Percentiles rank a stretch among this genome's conserved stretches.
These are phyloP conservation scores for Phytophthora litchii DNA, from an alignment of 352 stramenopile genomes.

Conservation along the genomic window DNA sequence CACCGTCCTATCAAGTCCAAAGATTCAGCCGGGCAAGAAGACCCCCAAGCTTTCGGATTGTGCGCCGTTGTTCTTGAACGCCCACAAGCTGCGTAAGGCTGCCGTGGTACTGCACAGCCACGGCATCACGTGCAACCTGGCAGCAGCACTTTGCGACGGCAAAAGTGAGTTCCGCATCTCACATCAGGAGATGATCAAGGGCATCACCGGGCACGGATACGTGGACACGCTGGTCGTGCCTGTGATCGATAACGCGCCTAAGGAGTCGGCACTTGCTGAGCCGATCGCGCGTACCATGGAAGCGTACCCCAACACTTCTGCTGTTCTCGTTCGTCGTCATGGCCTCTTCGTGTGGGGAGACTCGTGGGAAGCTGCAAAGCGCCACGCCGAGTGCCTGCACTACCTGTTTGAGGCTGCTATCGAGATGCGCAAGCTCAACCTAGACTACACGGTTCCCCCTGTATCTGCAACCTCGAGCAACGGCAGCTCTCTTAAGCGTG, in stretches of 20 bases:
- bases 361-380: slow-evolving; percentile 96
- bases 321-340: slow-evolving; percentile 95
- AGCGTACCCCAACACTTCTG: slow-evolving; percentile 87
- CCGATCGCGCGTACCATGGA: slow-evolving; percentile 86
- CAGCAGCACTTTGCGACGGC: slow-evolving; percentile 89
- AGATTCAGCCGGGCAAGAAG: slow-evolving; percentile 47
- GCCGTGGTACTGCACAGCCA: slow-evolving; percentile 85
- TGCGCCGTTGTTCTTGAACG: slow-evolving; percentile 93
- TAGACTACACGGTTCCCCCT: slow-evolving; percentile 71
- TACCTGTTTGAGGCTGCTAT: slow-evolving; percentile 95
- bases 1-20: slow-evolving; percentile 71
- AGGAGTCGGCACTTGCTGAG: slow-evolving; percentile 92
- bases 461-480: slow-evolving; percentile 50
- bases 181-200: slow-evolving; percentile 98
- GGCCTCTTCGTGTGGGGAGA: slow-evolving; percentile 97
- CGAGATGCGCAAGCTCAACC: slow-evolving; percentile 88
- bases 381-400: slow-evolving; percentile 96
- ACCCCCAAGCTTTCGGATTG: slow-evolving; percentile 92
- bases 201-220: slow-evolving; percentile 92
- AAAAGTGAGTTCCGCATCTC: slow-evolving; percentile 89
- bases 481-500: slow-evolving; percentile 49
- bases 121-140: slow-evolving; percentile 86
- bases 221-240: slow-evolving; percentile 93
- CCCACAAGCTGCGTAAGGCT: slow-evolving; percentile 88
- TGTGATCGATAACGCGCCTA: slow-evolving; percentile 96